Evolutionary conservation across 257 asterid genomes (phyloP).

Genomic region (Ballota nigra): DNA sequence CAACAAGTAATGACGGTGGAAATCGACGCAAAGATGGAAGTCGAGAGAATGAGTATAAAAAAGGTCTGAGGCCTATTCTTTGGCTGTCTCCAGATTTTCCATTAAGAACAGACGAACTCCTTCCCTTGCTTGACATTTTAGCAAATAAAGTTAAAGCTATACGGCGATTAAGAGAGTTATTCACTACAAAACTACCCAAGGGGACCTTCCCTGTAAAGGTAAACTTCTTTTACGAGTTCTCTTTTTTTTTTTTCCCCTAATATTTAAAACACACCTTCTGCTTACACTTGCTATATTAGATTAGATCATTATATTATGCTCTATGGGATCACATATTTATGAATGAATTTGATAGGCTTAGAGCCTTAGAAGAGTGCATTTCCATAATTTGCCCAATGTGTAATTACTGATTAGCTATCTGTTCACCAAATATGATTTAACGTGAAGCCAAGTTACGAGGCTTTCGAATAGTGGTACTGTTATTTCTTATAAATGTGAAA

Average conservation of each 20-base stretch:
- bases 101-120: conserved; percentile 74
- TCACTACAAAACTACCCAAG: conserved; percentile 85
- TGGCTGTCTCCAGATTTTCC: conserved; percentile 97
- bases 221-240: conserved; percentile 20
- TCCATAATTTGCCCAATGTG: background rate
- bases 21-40: conserved; percentile 57
- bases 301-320: conserved; percentile 7
- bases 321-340: background rate
- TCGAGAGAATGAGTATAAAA: conserved; percentile 86
- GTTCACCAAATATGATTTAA: background rate
- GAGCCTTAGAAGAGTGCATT: conserved; percentile 8
- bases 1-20: conserved; percentile 48
- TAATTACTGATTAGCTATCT: background rate
- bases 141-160: conserved; percentile 96
- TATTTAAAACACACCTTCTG: background rate
- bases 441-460: background rate
- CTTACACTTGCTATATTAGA: background rate
- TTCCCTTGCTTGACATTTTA: conserved; percentile 91
- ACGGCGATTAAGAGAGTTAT: conserved; percentile 77
- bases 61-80: conserved; percentile 94
- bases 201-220: conserved; percentile 98
- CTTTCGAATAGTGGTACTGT: background rate
- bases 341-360: conserved; percentile 7
- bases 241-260: background rate
- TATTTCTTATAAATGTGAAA: background rate